Conservation (phyloP, 495 filamentous ascomycete species). For the Cudoniella acicularis region DNA sequence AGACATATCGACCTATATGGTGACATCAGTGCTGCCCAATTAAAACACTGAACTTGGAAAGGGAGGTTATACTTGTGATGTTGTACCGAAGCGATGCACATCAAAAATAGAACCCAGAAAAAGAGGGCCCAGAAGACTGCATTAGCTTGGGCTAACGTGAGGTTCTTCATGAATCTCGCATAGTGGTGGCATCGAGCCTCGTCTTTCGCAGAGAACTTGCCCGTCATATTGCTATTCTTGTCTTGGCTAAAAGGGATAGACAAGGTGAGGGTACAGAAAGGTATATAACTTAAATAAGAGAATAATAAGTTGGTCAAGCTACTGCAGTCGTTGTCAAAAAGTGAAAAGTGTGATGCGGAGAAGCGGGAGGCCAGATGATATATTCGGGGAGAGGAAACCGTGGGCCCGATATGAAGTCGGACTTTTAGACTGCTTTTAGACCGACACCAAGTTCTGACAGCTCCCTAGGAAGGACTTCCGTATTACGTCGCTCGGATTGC, state of each 20-base stretch:
- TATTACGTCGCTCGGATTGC: not conserved
- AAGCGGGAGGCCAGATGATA: too few species aligned
- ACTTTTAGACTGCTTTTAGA: too few species aligned
- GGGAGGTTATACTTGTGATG: conserved; percentile 33
- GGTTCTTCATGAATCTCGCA: conserved; percentile 38
- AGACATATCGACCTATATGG: too few species aligned
- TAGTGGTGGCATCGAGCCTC: conserved; percentile 35
- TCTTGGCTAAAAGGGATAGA: not conserved
- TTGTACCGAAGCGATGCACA: conserved; percentile 37
- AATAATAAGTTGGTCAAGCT: too few species aligned
- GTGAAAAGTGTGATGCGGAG: too few species aligned
- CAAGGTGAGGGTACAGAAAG: not conserved
- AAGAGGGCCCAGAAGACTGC: conserved; percentile 46
- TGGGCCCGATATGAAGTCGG: not conserved
- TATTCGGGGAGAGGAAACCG: too few species aligned
- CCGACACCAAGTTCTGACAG: too few species aligned
- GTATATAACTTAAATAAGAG: not conserved
- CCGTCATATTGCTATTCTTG: conserved; percentile 13
- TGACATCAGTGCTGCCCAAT: too few species aligned
- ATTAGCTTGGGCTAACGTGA: conserved; percentile 38
- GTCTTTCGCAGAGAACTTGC: conserved; percentile 16
- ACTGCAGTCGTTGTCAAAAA: too few species aligned
- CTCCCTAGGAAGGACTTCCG: not conserved
- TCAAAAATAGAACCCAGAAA: conserved; percentile 32
- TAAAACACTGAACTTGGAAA: not conserved